Evolutionary conservation across 2,329 filamentous ascomycete species (phyloP), one percentile per base, ranked within the genome.

Genomic region (Cladobotryum mycophilum): DNA sequence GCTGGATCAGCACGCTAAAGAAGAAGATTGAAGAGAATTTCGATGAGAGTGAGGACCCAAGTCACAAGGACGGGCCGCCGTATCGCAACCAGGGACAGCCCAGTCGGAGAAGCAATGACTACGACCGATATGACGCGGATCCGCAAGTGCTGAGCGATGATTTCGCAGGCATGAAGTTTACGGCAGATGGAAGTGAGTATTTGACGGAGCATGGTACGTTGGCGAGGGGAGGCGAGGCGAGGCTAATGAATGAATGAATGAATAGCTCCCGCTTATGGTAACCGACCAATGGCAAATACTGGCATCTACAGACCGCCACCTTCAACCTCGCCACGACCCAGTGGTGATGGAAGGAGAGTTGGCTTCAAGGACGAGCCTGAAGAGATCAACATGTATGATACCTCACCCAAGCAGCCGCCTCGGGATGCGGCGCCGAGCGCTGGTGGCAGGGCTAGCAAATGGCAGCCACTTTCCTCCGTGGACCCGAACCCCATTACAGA

Each of bases 1-100:
- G 82, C 45, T 97, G 92, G 91, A 89, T 99, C 61, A 87, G 81
- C 46, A 90, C 84, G 56, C 76, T 99, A 65, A 93, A 89, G 73
- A 97, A 97, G 80, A 89, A 85, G 68, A 81, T 99, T 34, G 91
- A 97, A 62, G 92, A 93, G 45, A 89, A 93, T 56, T 88, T 90
- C 52, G 81, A 86, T 48, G 86, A 90, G 20, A 81, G 83, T 7
- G 80, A 85, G 49, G 80, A 70, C 34, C 41, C 55, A 9, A 52
- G 56, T n/a, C 63, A 63, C 47, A 51, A 58, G 45, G 60, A 62
- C 33, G 64, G 61, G 17, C 61, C 66, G 47, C 63, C 64, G 5
- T 59, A 59, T 49, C 64, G 82, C 53, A 77, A 80, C 47, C 82
- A 78, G 49, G 80, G 79, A 12, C 84, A 88, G 56, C 68, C 75